phyloP scores from a whole-genome alignment of 495 filamentous ascomycete genomes.

The Penicillium daleae region DNA sequence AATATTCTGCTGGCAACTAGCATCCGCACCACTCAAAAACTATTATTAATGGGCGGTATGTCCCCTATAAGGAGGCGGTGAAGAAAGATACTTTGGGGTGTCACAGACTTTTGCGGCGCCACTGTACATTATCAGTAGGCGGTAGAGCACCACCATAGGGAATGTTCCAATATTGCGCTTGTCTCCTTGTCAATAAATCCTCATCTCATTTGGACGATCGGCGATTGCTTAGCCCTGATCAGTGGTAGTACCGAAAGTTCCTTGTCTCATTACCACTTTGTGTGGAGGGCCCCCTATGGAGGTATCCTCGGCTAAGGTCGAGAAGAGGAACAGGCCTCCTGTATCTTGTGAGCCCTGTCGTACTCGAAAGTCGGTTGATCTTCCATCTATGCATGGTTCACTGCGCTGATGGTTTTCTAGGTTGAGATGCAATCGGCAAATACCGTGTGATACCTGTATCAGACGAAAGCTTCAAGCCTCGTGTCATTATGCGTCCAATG shows the following conservation, averaged over 20 bases:
- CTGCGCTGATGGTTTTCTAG: conserved; percentile 23
- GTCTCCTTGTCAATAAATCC: not conserved
- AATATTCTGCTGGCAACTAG: no score
- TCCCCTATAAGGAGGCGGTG: no score
- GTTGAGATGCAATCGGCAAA: conserved; percentile 50
- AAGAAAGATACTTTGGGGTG: no score
- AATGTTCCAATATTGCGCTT: not conserved
- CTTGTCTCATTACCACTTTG: no score
- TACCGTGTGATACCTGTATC: conserved; percentile 49
- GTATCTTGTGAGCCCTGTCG: conserved; percentile 46
- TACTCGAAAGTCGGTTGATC: conserved; percentile 37
- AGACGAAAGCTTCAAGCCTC: conserved; percentile 44
- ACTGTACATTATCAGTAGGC: not conserved
- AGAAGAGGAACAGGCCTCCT: conserved; percentile 45
- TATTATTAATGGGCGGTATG: no score
- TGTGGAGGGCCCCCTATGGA: not conserved
- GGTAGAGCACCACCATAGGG: not conserved
- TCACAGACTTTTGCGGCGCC: no score
- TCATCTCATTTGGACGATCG: not conserved
- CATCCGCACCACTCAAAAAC: no score
- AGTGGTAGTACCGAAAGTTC: not conserved
- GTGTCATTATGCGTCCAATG: conserved; percentile 51
- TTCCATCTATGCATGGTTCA: not conserved
- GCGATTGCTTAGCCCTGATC: not conserved
- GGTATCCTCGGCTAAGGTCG: conserved; percentile 6